Percentiles rank a stretch among this genome's conserved stretches.
Evolutionary conservation across 1,139 yeast species (phyloP).

Genomic region (Pichia norvegensis): DNA sequence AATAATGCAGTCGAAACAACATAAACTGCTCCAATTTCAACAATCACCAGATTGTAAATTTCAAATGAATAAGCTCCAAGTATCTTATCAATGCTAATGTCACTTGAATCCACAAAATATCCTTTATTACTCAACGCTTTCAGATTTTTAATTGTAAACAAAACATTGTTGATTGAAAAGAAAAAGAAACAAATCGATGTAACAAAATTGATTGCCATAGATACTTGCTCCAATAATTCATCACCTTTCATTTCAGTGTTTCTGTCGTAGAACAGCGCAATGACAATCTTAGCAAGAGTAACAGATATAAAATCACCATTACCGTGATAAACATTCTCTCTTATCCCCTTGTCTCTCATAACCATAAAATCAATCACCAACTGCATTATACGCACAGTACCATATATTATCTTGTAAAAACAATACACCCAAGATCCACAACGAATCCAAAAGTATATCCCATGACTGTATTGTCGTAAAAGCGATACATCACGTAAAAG

Average conservation of each 20-base stretch:
- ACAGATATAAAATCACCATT: conserved; percentile 56
- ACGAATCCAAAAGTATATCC: conserved; percentile 1
- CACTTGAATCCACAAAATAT: background rate
- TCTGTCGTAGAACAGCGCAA: background rate
- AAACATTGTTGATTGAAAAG: conserved; percentile 59
- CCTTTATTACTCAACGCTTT: conserved; percentile 5
- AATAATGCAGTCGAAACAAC: conserved; percentile 73
- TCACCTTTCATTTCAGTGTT: conserved; percentile 24
- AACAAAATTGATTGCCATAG: conserved; percentile 56
- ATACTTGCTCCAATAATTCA: conserved; percentile 43
- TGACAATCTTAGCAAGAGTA: conserved; percentile 47
- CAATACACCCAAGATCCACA: conserved; percentile 52
- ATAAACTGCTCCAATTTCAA: conserved; percentile 69
- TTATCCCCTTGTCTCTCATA: background rate
- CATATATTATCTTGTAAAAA: conserved; percentile 48
- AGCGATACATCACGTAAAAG: conserved; percentile 5
- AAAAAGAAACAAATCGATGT: conserved; percentile 60
- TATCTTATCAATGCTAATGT: background rate
- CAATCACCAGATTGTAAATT: conserved; percentile 31
- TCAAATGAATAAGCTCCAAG: conserved; percentile 6
- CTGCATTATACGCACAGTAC: conserved; percentile 1
- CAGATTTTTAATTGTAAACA: conserved; percentile 39
- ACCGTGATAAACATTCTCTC: conserved; percentile 13
- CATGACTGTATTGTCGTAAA: background rate
- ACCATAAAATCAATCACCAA: conserved; percentile 7